Evolutionary conservation across 306 rosid species (phyloP).

Genomic region (Carpinus viminea): DNA sequence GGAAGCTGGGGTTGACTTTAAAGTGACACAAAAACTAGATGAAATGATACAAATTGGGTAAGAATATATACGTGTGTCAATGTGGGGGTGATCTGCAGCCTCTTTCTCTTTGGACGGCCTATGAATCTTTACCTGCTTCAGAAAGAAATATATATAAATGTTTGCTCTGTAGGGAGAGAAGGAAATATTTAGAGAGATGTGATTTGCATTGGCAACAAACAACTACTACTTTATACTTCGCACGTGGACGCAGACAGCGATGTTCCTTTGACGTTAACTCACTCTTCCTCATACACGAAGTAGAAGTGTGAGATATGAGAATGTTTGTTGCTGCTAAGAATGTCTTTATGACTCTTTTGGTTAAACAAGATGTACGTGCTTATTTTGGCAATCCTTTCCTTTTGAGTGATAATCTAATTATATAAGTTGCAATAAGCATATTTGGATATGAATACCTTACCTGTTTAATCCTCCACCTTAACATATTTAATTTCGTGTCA

Average conservation of each 20-base stretch:
- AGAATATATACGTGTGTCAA: background rate
- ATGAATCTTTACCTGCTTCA: background rate
- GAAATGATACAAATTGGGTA: slow-evolving; percentile 3
- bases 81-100: background rate
- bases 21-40: too few relatives aligned
- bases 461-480: too few relatives aligned
- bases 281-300: background rate
- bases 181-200: background rate
- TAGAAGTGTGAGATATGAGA: background rate
- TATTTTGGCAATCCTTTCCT: background rate
- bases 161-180: background rate
- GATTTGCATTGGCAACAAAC: background rate
- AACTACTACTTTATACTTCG: background rate
- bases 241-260: background rate
- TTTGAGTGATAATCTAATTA: too few relatives aligned
- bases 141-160: background rate
- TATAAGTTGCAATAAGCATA: too few relatives aligned
- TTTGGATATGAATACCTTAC: too few relatives aligned
- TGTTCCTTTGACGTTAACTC: background rate
- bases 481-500: too few relatives aligned
- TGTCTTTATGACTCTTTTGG: too few relatives aligned
- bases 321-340: background rate
- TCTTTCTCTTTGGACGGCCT: background rate
- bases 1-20: background rate
- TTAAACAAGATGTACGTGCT: background rate